Evolutionary conservation across 768 basidiomycete genomes (phyloP).

Genomic region (Guyanaporus albipodus): DNA sequence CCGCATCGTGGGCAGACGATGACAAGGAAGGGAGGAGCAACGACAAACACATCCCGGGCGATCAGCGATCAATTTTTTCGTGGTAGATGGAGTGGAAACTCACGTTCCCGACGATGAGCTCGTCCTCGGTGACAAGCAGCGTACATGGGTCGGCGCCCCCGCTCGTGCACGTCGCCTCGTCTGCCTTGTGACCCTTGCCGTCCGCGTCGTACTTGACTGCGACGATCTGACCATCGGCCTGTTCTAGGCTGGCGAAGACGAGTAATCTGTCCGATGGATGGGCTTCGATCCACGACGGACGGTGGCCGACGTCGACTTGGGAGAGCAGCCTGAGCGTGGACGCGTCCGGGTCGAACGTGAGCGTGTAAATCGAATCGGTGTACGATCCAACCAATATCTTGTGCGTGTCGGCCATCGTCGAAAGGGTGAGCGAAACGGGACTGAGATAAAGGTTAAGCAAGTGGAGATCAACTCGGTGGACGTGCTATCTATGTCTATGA

Average conservation of each 20-base stretch:
- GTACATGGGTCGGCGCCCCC: constrained; percentile 64
- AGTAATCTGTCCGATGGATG: constrained; percentile 55
- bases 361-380: constrained; percentile 56
- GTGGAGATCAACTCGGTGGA: too few relatives aligned
- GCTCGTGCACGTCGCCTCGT: constrained; percentile 40
- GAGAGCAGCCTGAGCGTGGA: constrained; percentile 49
- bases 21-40: too few relatives aligned
- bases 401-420: constrained; percentile 16
- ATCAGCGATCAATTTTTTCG: not conserved
- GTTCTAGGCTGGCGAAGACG: constrained; percentile 64
- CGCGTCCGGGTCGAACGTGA: constrained; percentile 60
- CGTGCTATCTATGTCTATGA: too few relatives aligned
- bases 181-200: constrained; percentile 43
- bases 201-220: constrained; percentile 55
- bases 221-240: constrained; percentile 59
- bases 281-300: constrained; percentile 74
- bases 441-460: too few relatives aligned
- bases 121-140: constrained; percentile 51
- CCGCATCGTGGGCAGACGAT: too few relatives aligned
- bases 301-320: constrained; percentile 48
- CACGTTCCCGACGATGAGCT: constrained; percentile 71
- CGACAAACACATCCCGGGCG: too few relatives aligned
- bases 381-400: constrained; percentile 64
- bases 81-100: not conserved
- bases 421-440: not conserved